Evolutionary conservation across 257 asterid genomes (phyloP), one percentile per base, ranked within the genome.

Genomic region (Solanum dulcamara): DNA sequence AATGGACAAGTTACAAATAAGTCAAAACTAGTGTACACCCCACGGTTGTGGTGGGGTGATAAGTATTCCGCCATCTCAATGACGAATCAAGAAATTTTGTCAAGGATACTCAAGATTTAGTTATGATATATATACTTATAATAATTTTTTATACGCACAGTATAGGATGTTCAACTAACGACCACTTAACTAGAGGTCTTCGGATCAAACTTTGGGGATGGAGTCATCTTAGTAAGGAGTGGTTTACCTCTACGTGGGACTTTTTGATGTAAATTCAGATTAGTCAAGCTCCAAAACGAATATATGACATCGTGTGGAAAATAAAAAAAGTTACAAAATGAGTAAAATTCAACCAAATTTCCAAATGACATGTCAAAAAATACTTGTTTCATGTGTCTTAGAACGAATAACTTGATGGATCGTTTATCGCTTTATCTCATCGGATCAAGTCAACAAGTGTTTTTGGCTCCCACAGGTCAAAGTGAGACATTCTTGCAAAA

Each of bases 401-500:
- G 20, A 71, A 11, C 22, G 33, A 38, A 38, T 22, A 71, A 18
- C 20, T 71, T 38, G 80, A 71, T 71, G 51, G 18, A 35, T 33
- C 77, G 11, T 67, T 67, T 17, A 66, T 20, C 12, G 3, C 32
- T 32, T 57, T 57, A 57, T 22, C 30, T 57, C 30, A 22, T 57
- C 13, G 66, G n/a, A 32, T 68, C 77, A 68, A 18, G 42, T 68
- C 77, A 68, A 67, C 24, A 67, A 67, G 42, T 75, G 38, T 42
- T 75, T 38, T 75, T 13, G 37, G 5, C 26, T 59, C 2, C 88
- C 11, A 89, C 92, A 2, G 92, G 91, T 14, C 84, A 89, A 81
- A 89, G 92, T 26, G 93, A 91, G 60, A 87, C 91, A 6, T 91
- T 91, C 71, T 62, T 89, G 87, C 91, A 91, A 46, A 89, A 89